Base-by-base conservation (phyloP, 164 flowering plant species). In the Pachysandra terminalis region DNA sequence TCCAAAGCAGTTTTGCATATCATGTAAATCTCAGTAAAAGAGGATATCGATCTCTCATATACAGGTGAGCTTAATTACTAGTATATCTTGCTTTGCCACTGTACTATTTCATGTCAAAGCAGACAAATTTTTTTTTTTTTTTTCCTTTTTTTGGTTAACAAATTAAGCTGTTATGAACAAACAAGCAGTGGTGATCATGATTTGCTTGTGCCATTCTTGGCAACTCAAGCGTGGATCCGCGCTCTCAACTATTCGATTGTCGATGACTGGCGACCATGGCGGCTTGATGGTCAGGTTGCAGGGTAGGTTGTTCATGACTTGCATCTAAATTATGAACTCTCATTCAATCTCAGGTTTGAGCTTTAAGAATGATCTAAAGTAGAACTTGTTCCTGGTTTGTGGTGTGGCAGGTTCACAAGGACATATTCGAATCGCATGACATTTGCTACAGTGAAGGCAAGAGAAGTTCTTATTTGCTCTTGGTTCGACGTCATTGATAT, bases 391-490 rank as follows among this genome's bases (percentile, higher is more conserved):
- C 45, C 26, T 51, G 13, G 28, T 17, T 23, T 45, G 17, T 48
- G 24, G 23, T 15, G 13, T 10, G 75, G 68, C 63, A 82, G 83
- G 63, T 80, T 74, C 65, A 75, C 79, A 37, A 74, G 68, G 26
- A 68, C 74, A 45, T 80, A 64, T 60, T 56, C 68, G 22, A 76
- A 68, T 52, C 40, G 65, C 14, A 54, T 80, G 70, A 82, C 80
- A 52, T 82, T 71, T 56, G 77, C 77, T 0, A 80, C 85, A n/a
- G 48, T 80, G 0, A 82, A 82, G 81, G 83, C 63, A 80, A 71
- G 69, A 23, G 17, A 19, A 60, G 14, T 60, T 60, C n/a, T n/a
- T n/a, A n/a, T n/a, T n/a, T n/a, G n/a, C n/a, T n/a, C n/a, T n/a
- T n/a, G n/a, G n/a, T n/a, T n/a, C n/a, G n/a, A n/a, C n/a, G n/a